Evolutionary conservation across 345 rosid species (phyloP).

Genomic region (Hibiscus tridactylites): DNA sequence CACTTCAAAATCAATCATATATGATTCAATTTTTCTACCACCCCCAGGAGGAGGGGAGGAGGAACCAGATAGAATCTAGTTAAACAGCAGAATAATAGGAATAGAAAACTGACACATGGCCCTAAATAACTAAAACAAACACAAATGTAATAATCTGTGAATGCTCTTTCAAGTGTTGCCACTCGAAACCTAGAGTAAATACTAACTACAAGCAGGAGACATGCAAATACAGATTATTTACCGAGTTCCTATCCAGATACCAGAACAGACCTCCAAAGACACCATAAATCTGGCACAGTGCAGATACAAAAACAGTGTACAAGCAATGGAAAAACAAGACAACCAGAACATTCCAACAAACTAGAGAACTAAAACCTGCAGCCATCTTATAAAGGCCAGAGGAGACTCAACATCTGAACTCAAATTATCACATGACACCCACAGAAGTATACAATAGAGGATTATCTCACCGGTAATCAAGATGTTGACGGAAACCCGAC

Average conservation of each 20-base stretch:
- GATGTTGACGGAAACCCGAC: slow-evolving; percentile 47
- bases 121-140: not conserved
- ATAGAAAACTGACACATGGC: not conserved
- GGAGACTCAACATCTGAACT: not conserved
- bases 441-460: not conserved
- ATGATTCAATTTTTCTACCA: not conserved
- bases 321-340: not conserved
- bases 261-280: not conserved
- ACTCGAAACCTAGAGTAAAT: not conserved
- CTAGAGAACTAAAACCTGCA: not conserved
- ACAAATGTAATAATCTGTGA: not conserved
- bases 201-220: not conserved
- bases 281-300: not conserved
- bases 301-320: not conserved
- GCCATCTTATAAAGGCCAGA: not conserved
- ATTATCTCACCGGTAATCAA: slow-evolving; percentile 68
- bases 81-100: not conserved
- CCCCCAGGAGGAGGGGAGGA: no score
- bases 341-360: not conserved
- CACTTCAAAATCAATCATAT: not conserved
- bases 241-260: not conserved
- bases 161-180: not conserved
- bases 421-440: not conserved
- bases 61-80: not conserved
- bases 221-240: not conserved